phyloP scores from a whole-genome alignment of 495 filamentous ascomycete genomes.

The Penicillium simplicissimum region DNA sequence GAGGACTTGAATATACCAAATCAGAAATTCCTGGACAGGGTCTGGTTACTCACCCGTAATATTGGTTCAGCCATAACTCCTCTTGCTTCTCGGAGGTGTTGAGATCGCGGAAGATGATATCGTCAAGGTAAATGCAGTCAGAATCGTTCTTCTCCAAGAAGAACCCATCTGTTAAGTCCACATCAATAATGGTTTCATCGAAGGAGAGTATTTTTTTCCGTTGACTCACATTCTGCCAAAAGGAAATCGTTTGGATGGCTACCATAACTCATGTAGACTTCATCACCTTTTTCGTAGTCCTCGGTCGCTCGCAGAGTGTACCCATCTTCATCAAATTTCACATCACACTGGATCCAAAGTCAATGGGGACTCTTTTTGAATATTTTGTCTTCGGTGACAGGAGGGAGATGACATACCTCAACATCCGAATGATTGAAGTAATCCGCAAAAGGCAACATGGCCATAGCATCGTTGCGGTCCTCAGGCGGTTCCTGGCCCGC shows the following conservation, averaged over 20 bases:
- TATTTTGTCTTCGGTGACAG: neutral
- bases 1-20: conserved; percentile 8
- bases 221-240: conserved; percentile 66
- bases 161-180: conserved; percentile 64
- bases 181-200: neutral
- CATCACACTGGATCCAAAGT: conserved; percentile 53
- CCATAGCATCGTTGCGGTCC: conserved; percentile 70
- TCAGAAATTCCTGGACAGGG: neutral
- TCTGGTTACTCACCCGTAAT: conserved; percentile 54
- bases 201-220: neutral
- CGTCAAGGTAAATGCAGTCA: conserved; percentile 70
- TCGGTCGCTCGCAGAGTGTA: conserved; percentile 61
- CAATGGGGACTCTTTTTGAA: neutral
- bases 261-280: conserved; percentile 81
- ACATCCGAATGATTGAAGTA: conserved; percentile 79
- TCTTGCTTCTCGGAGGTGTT: conserved; percentile 41
- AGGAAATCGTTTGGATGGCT: conserved; percentile 77
- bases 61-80: conserved; percentile 56
- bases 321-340: conserved; percentile 55
- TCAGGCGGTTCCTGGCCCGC: conserved; percentile 50
- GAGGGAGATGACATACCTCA: conserved; percentile 32
- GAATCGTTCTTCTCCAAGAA: conserved; percentile 65
- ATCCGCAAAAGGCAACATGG: conserved; percentile 80
- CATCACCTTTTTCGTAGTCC: conserved; percentile 63
- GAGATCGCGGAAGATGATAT: conserved; percentile 60